Evolutionary conservation across 257 asterid genomes (phyloP), one percentile per base, ranked within the genome.

Genomic region (Orobanche coerulescens): DNA sequence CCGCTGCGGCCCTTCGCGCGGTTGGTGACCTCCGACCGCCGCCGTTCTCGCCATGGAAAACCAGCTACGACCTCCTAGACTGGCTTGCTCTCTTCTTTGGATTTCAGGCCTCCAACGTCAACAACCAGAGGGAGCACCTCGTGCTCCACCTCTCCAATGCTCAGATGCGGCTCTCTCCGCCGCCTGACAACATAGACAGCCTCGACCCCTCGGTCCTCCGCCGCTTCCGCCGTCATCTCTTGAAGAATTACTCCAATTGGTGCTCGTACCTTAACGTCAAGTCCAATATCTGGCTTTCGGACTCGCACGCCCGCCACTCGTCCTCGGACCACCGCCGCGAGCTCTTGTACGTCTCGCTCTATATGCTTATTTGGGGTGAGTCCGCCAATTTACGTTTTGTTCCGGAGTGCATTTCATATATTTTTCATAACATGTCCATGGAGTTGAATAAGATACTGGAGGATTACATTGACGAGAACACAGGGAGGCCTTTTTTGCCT

Each of bases 141-240:
- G 96, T 90, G 16, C 85, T 90, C 55, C 95, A 90, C 67, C 86
- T 90, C 37, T 75, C 97, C 20, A 90, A 90, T 62, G 89, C 95
- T 57, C 97, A 90, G 96, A 90, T 90, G 97, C 97, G 97, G 47
- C 82, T 90, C 8, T 43, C 87, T 12, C 96, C 96, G 39, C 97
- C 97, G 0, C 97, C 97, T 11, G 97, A 91, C 64, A 87, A 82
- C 74, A 82, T 91, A 64, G 97, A 91, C 62, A 66, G 82, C 10
- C 94, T 91, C 34, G 96, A 87, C 73, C 80, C 87, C n/a, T 28
- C 80, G 3, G 94, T 91, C 40, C 86, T 90, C 71, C 95, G 96
- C 58, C 84, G 86, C 13, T 90, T 90, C 71, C 89, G 97, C 9
- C 83, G 87, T 16, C 78, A 72, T 10, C 82, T 90, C 30, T 47